These are phyloP conservation scores for Amanita pseudoporphyria DNA, from an alignment of 768 basidiomycete genomes.

Conservation along the genomic window DNA sequence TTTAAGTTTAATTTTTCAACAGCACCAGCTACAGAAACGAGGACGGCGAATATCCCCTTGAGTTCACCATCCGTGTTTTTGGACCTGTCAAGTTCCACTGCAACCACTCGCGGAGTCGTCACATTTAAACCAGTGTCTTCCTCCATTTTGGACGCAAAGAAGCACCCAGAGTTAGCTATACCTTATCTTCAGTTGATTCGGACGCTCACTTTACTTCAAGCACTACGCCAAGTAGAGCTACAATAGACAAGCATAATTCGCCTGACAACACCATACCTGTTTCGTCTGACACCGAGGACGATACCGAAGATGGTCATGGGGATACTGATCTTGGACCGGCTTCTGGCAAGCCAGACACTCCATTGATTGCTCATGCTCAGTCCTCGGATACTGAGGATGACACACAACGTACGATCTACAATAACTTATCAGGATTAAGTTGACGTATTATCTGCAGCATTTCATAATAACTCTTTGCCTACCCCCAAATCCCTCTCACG, in stretches of 20 bases:
- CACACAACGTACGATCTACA: slow-evolving; percentile 9
- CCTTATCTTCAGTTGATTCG: not conserved
- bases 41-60: slow-evolving; percentile 10
- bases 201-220: slow-evolving; percentile 1
- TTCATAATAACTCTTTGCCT: not conserved
- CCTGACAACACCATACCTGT: slow-evolving; percentile 11
- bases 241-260: not conserved
- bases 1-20: slow-evolving; percentile 2
- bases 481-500: slow-evolving; percentile 3
- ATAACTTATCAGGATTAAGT: not conserved
- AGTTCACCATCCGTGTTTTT: slow-evolving; percentile 17
- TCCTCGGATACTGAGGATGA: slow-evolving; percentile 17
- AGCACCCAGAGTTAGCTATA: slow-evolving; percentile 13
- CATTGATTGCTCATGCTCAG: not conserved
- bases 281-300: slow-evolving; percentile 31
- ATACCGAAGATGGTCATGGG: slow-evolving; percentile 22
- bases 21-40: slow-evolving; percentile 11
- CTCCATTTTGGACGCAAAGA: slow-evolving; percentile 9
- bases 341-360: slow-evolving; percentile 15
- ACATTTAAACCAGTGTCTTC: slow-evolving; percentile 14
- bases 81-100: not conserved
- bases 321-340: not conserved
- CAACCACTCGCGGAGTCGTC: slow-evolving; percentile 6
- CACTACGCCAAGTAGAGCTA: slow-evolving; percentile 5
- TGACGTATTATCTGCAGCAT: not conserved